These are phyloP conservation scores for Lanmaoa rubissima DNA, from an alignment of 768 basidiomycete genomes.

Conservation along the genomic window DNA sequence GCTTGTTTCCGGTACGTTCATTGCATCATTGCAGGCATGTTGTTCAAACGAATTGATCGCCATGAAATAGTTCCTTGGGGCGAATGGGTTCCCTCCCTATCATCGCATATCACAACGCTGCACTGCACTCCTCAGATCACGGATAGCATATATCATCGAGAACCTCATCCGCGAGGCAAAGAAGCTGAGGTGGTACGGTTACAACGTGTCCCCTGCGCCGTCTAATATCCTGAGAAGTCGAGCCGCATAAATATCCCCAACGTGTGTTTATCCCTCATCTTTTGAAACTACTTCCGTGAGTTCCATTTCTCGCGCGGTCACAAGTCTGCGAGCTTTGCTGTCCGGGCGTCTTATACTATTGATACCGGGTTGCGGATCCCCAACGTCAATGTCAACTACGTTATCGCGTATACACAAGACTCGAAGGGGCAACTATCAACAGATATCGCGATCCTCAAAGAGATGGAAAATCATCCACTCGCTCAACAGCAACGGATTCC, in stretches of 20 bases:
- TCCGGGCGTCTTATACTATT: slow-evolving; percentile 5
- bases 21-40: neutral
- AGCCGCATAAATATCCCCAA: slow-evolving; percentile 20
- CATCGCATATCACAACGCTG: neutral
- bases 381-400: neutral
- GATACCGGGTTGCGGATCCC: slow-evolving; percentile 7
- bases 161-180: slow-evolving; percentile 15
- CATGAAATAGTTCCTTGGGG: neutral
- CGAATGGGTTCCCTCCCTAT: neutral
- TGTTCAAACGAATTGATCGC: neutral
- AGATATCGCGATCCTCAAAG: neutral
- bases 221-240: slow-evolving; percentile 9
- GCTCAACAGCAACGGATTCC: neutral
- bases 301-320: slow-evolving; percentile 13
- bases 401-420: neutral
- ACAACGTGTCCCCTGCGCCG: slow-evolving; percentile 11
- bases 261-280: slow-evolving; percentile 5
- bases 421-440: neutral
- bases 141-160: neutral
- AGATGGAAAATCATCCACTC: neutral
- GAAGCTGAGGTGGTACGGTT: slow-evolving; percentile 11
- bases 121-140: neutral
- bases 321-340: slow-evolving; percentile 4
- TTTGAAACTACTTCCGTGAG: slow-evolving; percentile 8
- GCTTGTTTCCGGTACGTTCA: neutral